A percentile compares a stretch with the other conserved stretches of the same genome.
phyloP scores from a whole-genome alignment of 495 filamentous ascomycete genomes.

The Neurospora cerealis region DNA sequence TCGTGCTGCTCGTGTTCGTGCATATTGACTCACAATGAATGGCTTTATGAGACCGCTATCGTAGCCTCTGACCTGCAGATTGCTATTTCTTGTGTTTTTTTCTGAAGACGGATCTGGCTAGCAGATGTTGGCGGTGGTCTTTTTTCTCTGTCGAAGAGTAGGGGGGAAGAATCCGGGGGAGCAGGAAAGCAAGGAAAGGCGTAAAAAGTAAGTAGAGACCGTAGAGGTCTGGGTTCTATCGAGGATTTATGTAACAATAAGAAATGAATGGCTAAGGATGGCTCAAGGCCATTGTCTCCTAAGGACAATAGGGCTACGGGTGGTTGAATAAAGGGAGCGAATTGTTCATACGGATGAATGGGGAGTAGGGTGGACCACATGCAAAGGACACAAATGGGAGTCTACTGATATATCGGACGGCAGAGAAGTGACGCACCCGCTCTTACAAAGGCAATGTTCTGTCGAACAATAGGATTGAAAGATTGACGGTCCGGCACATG shows the following conservation, averaged over 20 bases:
- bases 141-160: neutral
- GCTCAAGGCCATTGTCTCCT: neutral
- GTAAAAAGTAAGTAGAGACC: neutral
- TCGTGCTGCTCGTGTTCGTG: neutral
- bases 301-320: neutral
- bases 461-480: conserved; percentile 7
- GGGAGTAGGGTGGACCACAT: neutral
- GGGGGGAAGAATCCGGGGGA: neutral
- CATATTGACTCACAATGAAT: neutral
- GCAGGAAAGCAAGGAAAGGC: neutral
- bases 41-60: neutral
- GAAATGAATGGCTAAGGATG: neutral
- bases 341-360: neutral
- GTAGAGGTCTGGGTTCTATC: neutral
- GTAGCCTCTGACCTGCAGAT: neutral
- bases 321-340: neutral
- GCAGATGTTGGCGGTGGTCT: neutral
- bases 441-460: neutral
- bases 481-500: neutral
- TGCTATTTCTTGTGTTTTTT: neutral
- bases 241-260: neutral
- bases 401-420: neutral
- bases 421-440: neutral
- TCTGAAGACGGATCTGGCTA: neutral
- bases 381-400: conserved; percentile 5